A percentile compares a stretch with the other conserved stretches of the same genome.
Conservation (phyloP, 1,284 basidiomycete species). For the Ganoderma multipileum region DNA sequence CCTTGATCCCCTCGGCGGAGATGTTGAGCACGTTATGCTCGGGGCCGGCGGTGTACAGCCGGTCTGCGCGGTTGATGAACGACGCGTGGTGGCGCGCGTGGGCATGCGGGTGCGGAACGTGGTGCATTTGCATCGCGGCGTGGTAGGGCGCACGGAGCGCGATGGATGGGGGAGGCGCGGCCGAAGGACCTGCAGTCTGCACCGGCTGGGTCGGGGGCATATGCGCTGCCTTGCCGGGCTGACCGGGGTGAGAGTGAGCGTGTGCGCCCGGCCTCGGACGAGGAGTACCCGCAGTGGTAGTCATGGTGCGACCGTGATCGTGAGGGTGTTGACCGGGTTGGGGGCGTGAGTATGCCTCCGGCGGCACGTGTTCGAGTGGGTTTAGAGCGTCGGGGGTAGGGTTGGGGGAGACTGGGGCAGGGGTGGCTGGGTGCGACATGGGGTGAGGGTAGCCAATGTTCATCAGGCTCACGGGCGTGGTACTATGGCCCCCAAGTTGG, state of each 20-base stretch:
- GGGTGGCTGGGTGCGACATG: constrained; percentile 39
- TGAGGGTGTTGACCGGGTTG: constrained; percentile 12
- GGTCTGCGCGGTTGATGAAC: constrained; percentile 51
- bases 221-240: constrained; percentile 9
- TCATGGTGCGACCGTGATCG: constrained; percentile 21
- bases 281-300: neutral
- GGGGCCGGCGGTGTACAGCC: constrained; percentile 45
- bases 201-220: constrained; percentile 19
- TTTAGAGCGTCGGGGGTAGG: constrained; percentile 30
- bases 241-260: constrained; percentile 17
- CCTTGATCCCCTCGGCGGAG: constrained; percentile 40
- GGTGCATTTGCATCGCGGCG: constrained; percentile 64
- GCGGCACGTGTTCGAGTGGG: constrained; percentile 31
- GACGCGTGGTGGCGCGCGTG: constrained; percentile 70
- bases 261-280: constrained; percentile 14
- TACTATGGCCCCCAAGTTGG: constrained; percentile 30
- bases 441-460: constrained; percentile 39
- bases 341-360: constrained; percentile 17
- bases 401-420: constrained; percentile 35
- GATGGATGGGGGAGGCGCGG: constrained; percentile 34
- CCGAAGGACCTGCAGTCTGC: constrained; percentile 23
- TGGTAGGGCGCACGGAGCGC: constrained; percentile 59
- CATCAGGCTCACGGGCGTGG: constrained; percentile 36
- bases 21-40: constrained; percentile 41
- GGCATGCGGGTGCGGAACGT: constrained; percentile 78